Percentiles rank a stretch among this genome's conserved stretches.
These are phyloP conservation scores for Cylindrotheca fusiformis DNA, from an alignment of 108 stramenopile species.

Conservation along the genomic window DNA sequence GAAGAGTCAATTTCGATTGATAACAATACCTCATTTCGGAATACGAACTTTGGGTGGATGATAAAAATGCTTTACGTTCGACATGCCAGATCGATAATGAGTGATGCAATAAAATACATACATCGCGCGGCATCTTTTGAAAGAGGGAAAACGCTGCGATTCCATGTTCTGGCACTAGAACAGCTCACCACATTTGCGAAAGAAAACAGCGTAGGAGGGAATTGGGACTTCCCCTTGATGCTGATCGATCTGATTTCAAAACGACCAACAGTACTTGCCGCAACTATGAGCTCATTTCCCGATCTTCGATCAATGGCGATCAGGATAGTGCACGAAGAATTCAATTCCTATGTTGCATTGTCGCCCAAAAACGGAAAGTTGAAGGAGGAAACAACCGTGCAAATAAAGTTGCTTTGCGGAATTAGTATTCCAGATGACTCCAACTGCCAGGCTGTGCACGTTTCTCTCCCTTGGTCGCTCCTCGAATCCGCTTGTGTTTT, in stretches of 20 bases:
- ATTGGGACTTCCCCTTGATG: slow-evolving; percentile 39
- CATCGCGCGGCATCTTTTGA: slow-evolving; percentile 54
- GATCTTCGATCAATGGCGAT: slow-evolving; percentile 51
- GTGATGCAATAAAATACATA: slow-evolving; percentile 41
- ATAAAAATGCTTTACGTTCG: slow-evolving; percentile 27
- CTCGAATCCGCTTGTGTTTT: slow-evolving; percentile 46
- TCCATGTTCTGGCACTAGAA: slow-evolving; percentile 40
- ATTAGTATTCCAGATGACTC: not conserved
- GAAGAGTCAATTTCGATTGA: not conserved
- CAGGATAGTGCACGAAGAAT: slow-evolving; percentile 37
- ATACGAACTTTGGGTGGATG: slow-evolving; percentile 44
- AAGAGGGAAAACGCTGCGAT: slow-evolving; percentile 52
- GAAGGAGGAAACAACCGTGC: not conserved
- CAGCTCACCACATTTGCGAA: slow-evolving; percentile 36
- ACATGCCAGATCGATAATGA: slow-evolving; percentile 38
- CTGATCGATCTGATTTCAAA: slow-evolving; percentile 52
- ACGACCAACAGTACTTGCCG: slow-evolving; percentile 59
- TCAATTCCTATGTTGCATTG: slow-evolving; percentile 11
- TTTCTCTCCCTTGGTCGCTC: slow-evolving; percentile 27
- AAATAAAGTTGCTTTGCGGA: not conserved
- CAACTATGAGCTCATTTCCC: slow-evolving; percentile 44
- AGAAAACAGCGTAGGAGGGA: slow-evolving; percentile 19
- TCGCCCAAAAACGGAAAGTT: not conserved
- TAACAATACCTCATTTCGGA: slow-evolving; percentile 8
- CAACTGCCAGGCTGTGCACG: not conserved